phyloP scores from a whole-genome alignment of 768 basidiomycete species.

The Naganishia kalamii region DNA sequence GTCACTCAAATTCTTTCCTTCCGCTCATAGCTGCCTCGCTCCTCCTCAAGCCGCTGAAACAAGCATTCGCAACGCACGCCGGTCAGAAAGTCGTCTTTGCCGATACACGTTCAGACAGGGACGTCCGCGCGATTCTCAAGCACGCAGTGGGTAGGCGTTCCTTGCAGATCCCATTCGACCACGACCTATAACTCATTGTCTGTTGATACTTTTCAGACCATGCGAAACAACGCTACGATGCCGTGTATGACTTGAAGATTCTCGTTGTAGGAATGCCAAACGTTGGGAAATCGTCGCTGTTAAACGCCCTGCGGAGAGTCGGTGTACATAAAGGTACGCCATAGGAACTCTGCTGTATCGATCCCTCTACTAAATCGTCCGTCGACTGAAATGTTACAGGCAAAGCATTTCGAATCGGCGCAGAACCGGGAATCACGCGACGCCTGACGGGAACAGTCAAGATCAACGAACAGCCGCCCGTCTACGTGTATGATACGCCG shows the following conservation, averaged over 20 bases:
- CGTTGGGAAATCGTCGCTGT: slow-evolving; percentile 89
- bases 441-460: slow-evolving; percentile 82
- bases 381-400: slow-evolving; percentile 55
- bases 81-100: slow-evolving; percentile 48
- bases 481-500: slow-evolving; percentile 92
- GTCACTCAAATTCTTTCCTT: background rate
- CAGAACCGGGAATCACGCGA: slow-evolving; percentile 83
- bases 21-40: background rate
- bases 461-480: slow-evolving; percentile 65
- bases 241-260: slow-evolving; percentile 69
- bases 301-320: slow-evolving; percentile 80
- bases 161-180: background rate
- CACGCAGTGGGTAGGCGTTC: slow-evolving; percentile 46
- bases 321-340: slow-evolving; percentile 79
- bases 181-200: background rate
- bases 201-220: slow-evolving; percentile 57
- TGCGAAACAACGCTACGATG: slow-evolving; percentile 61
- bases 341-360: slow-evolving; percentile 8
- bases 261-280: slow-evolving; percentile 95
- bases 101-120: slow-evolving; percentile 43
- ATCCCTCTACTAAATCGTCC: background rate
- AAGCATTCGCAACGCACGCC: slow-evolving; percentile 44
- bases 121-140: slow-evolving; percentile 43
- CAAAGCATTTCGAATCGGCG: slow-evolving; percentile 82
- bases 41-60: slow-evolving; percentile 43